phyloP scores from a whole-genome alignment of 2,329 filamentous ascomycete genomes.

The Verticillium longisporum region DNA sequence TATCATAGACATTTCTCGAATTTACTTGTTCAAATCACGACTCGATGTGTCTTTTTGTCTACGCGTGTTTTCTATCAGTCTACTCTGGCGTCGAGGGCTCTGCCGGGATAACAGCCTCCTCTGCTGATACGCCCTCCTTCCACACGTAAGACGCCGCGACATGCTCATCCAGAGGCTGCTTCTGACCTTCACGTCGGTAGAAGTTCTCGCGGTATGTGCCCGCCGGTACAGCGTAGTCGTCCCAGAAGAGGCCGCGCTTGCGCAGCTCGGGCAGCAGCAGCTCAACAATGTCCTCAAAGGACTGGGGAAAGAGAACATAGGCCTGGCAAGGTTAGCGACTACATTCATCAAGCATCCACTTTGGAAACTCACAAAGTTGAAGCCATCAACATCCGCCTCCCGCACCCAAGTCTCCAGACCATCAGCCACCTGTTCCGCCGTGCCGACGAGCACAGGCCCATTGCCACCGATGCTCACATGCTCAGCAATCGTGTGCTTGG shows the following conservation, averaged over 20 bases:
- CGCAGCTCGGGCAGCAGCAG: slow-evolving; percentile 58
- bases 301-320: slow-evolving; percentile 60
- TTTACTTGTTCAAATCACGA: not conserved
- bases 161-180: slow-evolving; percentile 43
- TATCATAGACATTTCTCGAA: not conserved
- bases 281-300: slow-evolving; percentile 62
- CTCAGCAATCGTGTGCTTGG: slow-evolving; percentile 61
- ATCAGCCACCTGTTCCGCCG: slow-evolving; percentile 57
- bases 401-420: slow-evolving; percentile 59
- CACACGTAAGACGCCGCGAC: slow-evolving; percentile 42
- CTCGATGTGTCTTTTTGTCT: not conserved
- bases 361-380: slow-evolving; percentile 54
- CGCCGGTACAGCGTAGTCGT: slow-evolving; percentile 43
- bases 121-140: slow-evolving; percentile 21
- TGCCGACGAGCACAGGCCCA: slow-evolving; percentile 58
- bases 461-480: slow-evolving; percentile 63
- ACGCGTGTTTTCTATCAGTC: not conserved
- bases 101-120: slow-evolving; percentile 19
- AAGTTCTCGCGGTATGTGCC: slow-evolving; percentile 58
- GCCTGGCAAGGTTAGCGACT: slow-evolving; percentile 28
- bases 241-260: slow-evolving; percentile 50
- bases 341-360: not conserved
- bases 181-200: slow-evolving; percentile 42
- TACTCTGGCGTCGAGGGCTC: not conserved
- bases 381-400: slow-evolving; percentile 67